phyloP scores from a whole-genome alignment of 2,329 filamentous ascomycete species.

The Talaromyces sp. region DNA sequence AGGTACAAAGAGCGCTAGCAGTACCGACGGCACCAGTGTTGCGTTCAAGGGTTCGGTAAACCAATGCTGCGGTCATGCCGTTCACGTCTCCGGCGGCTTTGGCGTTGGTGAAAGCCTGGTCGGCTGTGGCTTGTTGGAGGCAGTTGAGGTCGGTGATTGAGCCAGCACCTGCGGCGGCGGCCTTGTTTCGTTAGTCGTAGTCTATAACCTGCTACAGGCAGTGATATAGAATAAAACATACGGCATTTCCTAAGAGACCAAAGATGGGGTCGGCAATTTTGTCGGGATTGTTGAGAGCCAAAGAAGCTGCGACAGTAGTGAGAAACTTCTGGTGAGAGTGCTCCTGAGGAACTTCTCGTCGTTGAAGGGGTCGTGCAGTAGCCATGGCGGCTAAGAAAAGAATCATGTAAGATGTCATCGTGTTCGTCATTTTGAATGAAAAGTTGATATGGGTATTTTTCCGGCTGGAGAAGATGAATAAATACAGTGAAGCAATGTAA shows the following conservation, averaged over 20 bases:
- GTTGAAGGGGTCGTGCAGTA: conserved; percentile 8
- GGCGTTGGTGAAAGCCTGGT: conserved; percentile 61
- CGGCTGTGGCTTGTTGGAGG: conserved; percentile 58
- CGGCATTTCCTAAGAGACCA: conserved; percentile 51
- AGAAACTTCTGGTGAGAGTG: conserved; percentile 56
- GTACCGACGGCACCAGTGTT: conserved; percentile 60
- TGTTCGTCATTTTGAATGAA: not conserved
- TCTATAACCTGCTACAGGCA: not conserved
- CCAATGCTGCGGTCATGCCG: conserved; percentile 55
- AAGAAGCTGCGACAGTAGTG: conserved; percentile 43
- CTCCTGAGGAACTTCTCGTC: conserved; percentile 58
- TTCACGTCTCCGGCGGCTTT: conserved; percentile 54
- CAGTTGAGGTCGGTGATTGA: conserved; percentile 56
- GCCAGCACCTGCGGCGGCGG: conserved; percentile 51
- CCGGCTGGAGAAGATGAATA: not conserved
- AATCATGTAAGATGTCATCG: not conserved
- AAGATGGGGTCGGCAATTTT: conserved; percentile 52
- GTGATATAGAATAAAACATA: not conserved
- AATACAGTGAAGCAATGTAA: not conserved
- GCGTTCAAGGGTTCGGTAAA: conserved; percentile 58
- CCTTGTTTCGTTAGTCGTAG: conserved; percentile 28
- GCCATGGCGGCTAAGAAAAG: conserved; percentile 11
- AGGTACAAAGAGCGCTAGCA: conserved; percentile 57
- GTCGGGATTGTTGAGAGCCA: conserved; percentile 51
- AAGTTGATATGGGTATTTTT: not conserved